Base-by-base conservation (phyloP, 345 rosid species). In the Excoecaria agallocha region DNA sequence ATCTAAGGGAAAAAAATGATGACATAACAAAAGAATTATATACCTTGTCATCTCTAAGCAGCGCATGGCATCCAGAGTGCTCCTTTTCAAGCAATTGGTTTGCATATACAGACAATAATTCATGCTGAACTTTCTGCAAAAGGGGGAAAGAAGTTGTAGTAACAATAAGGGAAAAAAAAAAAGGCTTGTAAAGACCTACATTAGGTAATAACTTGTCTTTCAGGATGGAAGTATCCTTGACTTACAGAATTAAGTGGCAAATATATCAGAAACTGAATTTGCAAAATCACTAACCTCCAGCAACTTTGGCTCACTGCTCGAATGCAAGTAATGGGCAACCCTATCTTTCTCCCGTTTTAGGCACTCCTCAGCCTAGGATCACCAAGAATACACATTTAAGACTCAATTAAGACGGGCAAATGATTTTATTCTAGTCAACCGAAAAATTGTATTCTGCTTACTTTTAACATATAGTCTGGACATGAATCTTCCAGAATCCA, bases 401-500 rank as follows among this genome's bases (percentile, higher is more conserved):
- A 12, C 52, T 16, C 56, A 39, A 12, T n/a, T 59, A 19, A n/a
- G 1, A 41, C 6, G 45, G 4, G 48, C 16, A 50, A 4, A 3
- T 7, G 43, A 4, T 8, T 51, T 8, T 25, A 39, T 51, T 9
- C 24, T 20, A 15, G 38, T 13, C 19, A 8, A 22, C 24, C 1
- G 43, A 41, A 54, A 49, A 22, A 52, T 52, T 1, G 39, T 22
- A 19, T 35, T 20, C 56, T 12, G 19, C 24, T 69, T 76, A 76
- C 86, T 74, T 87, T 87, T 73, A 81, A 55, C 87, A 85, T 81
- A 63, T 87, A 87, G 67, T 72, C 81, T 41, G 82, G 80, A 62
- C 86, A 87, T 20, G 83, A 84, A 61, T 79, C 83, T 45, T 81
- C 83, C 11, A 70, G 13, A 20, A 85, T 85, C 86, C 90, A 87